Conservation (phyloP, 2,329 filamentous ascomycete species). For the Ascochyta lentis region DNA sequence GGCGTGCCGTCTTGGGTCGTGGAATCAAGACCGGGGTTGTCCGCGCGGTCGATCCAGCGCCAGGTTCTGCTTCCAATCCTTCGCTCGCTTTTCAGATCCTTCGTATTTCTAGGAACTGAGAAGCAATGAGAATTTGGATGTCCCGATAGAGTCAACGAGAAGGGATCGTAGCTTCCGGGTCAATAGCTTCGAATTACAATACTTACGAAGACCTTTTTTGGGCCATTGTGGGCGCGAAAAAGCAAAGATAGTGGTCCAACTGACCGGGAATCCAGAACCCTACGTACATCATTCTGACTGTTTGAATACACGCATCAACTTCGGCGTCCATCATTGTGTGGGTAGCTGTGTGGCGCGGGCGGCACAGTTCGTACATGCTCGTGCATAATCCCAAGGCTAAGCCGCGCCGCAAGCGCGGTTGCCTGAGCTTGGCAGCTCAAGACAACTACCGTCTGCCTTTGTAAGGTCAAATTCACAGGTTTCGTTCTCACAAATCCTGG, state of each 20-base stretch:
- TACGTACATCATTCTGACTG: slow-evolving; percentile 12
- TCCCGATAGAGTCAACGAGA: not conserved
- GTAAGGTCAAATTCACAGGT: not conserved
- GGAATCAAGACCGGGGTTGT: slow-evolving; percentile 1
- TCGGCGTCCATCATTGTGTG: slow-evolving; percentile 6
- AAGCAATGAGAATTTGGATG: not conserved
- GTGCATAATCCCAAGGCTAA: slow-evolving; percentile 9
- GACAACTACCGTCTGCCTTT: not conserved
- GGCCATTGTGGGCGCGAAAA: slow-evolving; percentile 4
- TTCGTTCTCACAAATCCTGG: not conserved
- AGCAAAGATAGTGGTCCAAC: slow-evolving; percentile 5
- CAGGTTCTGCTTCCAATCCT: slow-evolving; percentile 1
- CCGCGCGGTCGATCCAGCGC: not conserved
- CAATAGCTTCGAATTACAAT: not conserved
- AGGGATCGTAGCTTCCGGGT: not conserved
- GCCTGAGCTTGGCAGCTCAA: not conserved
- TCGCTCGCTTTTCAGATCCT: not conserved
- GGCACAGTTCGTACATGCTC: slow-evolving; percentile 4
- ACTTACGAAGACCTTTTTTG: not conserved
- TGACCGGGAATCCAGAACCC: slow-evolving; percentile 2
- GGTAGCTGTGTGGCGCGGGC: slow-evolving; percentile 8
- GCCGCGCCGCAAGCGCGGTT: slow-evolving; percentile 2
- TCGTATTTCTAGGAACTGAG: not conserved
- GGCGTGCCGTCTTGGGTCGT: not conserved
- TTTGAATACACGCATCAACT: not conserved